Conservation (phyloP, 176 grass and related monocot genomes). For the Dactylis glomerata region DNA sequence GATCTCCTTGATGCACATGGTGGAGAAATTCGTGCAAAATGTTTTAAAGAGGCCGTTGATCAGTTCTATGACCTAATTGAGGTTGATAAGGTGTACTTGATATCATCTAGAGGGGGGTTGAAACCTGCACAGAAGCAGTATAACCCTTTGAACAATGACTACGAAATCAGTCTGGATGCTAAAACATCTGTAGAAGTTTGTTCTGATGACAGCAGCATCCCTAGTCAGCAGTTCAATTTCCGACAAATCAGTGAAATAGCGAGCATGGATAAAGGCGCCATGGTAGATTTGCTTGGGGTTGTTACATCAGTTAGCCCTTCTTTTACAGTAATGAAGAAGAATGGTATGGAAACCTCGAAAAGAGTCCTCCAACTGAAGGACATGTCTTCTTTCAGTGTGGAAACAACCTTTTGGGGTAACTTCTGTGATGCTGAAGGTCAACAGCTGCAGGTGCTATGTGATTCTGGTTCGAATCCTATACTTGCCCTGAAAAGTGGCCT, state of each 20-base stretch:
- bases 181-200: slow-evolving; percentile 51
- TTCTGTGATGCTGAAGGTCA: slow-evolving; percentile 67
- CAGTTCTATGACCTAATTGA: slow-evolving; percentile 65
- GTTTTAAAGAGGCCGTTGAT: slow-evolving; percentile 65
- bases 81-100: slow-evolving; percentile 77
- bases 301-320: slow-evolving; percentile 67
- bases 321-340: slow-evolving; percentile 48
- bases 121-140: slow-evolving; percentile 50
- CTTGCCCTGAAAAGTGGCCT: slow-evolving; percentile 61
- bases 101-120: slow-evolving; percentile 68
- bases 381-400: slow-evolving; percentile 68
- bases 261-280: slow-evolving; percentile 35
- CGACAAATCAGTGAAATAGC: slow-evolving; percentile 69
- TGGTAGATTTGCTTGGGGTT: slow-evolving; percentile 80
- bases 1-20: slow-evolving; percentile 73
- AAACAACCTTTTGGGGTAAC: slow-evolving; percentile 75
- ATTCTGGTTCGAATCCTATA: slow-evolving; percentile 75
- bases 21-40: slow-evolving; percentile 71
- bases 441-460: slow-evolving; percentile 53
- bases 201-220: slow-evolving; percentile 63
- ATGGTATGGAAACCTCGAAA: slow-evolving; percentile 58
- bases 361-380: slow-evolving; percentile 77
- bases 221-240: slow-evolving; percentile 65
- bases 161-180: slow-evolving; percentile 51
- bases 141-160: slow-evolving; percentile 68